These are phyloP conservation scores for Fonsecaea nubica DNA, from an alignment of 2,329 filamentous ascomycete genomes.

Conservation along the genomic window DNA sequence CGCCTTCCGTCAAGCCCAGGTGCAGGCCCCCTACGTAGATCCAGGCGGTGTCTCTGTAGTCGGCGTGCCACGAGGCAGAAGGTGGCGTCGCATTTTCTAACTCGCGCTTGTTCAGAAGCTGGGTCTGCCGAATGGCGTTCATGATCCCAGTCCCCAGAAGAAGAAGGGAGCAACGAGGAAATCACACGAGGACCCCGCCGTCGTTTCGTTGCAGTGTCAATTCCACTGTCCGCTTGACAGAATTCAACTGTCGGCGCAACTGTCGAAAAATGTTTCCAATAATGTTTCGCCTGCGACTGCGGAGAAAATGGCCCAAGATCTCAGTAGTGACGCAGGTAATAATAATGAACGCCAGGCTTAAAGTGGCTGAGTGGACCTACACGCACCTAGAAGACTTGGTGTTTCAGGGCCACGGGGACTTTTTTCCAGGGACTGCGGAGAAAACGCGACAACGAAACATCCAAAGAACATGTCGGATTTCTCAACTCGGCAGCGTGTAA, in stretches of 20 bases:
- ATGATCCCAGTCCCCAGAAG: slow-evolving; percentile 57
- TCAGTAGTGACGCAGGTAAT: neutral
- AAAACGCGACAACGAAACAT: slow-evolving; percentile 8
- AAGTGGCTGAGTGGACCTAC: neutral
- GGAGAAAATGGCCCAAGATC: slow-evolving; percentile 14
- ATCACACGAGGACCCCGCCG: neutral
- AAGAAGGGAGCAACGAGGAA: neutral
- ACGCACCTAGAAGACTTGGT: neutral
- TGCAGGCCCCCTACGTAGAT: slow-evolving; percentile 94
- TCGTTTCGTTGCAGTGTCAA: neutral
- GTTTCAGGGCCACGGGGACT: neutral
- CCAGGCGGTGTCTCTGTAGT: slow-evolving; percentile 97
- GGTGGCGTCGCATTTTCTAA: slow-evolving; percentile 87
- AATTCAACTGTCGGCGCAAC: neutral
- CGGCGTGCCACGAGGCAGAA: slow-evolving; percentile 92
- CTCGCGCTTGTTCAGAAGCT: slow-evolving; percentile 91
- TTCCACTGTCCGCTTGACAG: neutral
- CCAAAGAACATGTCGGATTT: neutral
- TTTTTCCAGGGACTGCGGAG: slow-evolving; percentile 1
- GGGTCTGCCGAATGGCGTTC: slow-evolving; percentile 93
- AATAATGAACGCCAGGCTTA: neutral
- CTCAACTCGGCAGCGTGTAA: slow-evolving; percentile 12
- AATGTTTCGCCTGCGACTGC: slow-evolving; percentile 7
- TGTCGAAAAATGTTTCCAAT: neutral
- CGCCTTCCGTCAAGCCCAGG: slow-evolving; percentile 91